Evolutionary conservation across 257 asterid species (phyloP).

Genomic region (Striga asiatica): DNA sequence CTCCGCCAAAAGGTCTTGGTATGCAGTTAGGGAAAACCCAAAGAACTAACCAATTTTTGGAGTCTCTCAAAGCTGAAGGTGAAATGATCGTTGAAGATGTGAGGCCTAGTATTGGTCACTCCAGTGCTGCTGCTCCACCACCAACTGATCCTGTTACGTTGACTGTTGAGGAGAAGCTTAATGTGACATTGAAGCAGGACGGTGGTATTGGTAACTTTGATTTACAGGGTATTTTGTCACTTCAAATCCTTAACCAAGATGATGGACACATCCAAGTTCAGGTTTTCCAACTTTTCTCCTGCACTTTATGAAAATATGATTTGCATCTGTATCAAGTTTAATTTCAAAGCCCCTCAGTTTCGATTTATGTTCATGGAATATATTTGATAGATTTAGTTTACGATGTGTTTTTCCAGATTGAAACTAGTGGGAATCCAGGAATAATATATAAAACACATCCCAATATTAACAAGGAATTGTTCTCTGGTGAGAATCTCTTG

Average conservation of each 20-base stretch:
- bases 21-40: conserved; percentile 85
- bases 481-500: conserved; percentile 63
- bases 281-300: conserved; percentile 32
- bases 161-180: conserved; percentile 76
- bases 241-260: conserved; percentile 75
- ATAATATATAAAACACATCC: conserved; percentile 87
- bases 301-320: conserved; percentile 4
- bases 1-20: conserved; percentile 83
- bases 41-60: conserved; percentile 76
- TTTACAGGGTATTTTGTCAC: conserved; percentile 75
- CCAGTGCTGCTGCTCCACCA: conserved; percentile 55
- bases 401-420: conserved; percentile 42
- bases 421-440: conserved; percentile 70
- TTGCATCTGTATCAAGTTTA: conserved; percentile 3
- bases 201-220: conserved; percentile 85
- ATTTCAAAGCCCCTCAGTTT: not conserved
- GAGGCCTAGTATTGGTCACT: conserved; percentile 62
- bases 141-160: conserved; percentile 85
- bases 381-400: conserved; percentile 3
- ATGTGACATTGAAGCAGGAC: conserved; percentile 58
- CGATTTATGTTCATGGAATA: conserved; percentile 6
- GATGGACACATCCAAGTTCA: conserved; percentile 90
- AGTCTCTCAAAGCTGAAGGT: conserved; percentile 87
- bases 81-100: conserved; percentile 80
- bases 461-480: conserved; percentile 77